Percentiles rank a stretch among this genome's conserved stretches.
phyloP scores from a whole-genome alignment of 768 basidiomycete genomes.

The Suillus placidus region DNA sequence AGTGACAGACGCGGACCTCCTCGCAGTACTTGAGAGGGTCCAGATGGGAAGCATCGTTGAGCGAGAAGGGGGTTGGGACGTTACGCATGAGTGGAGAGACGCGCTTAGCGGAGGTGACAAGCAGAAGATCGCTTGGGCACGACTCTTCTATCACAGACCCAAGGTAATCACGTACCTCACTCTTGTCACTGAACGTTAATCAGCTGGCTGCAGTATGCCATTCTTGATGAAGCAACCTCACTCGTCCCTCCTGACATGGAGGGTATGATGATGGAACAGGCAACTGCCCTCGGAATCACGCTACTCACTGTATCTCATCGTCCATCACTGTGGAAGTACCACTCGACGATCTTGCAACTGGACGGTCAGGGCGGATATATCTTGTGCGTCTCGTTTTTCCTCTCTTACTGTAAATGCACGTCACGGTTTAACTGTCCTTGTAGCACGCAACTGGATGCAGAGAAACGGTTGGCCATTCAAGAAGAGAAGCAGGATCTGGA shows the following conservation, averaged over 20 bases:
- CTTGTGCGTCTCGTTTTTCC: constrained; percentile 61
- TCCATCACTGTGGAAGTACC: constrained; percentile 92
- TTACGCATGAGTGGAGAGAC: constrained; percentile 90
- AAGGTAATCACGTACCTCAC: constrained; percentile 54
- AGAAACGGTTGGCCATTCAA: constrained; percentile 86
- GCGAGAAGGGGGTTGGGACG: constrained; percentile 96
- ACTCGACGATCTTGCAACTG: constrained; percentile 85
- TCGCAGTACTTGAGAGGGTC: constrained; percentile 71
- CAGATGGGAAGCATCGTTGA: constrained; percentile 87
- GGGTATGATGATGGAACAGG: constrained; percentile 93
- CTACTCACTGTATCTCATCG: constrained; percentile 94
- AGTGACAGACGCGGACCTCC: constrained; percentile 73
- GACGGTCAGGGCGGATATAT: constrained; percentile 95
- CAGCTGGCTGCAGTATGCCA: constrained; percentile 72
- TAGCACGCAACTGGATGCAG: constrained; percentile 88
- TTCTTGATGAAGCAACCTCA: constrained; percentile 95
- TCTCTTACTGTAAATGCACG: not conserved
- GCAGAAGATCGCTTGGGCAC: constrained; percentile 96
- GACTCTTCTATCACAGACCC: constrained; percentile 93
- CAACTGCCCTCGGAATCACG: constrained; percentile 85
- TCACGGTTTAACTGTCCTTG: constrained; percentile 11
- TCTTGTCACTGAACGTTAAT: constrained; percentile 7
- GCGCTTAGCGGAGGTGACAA: constrained; percentile 94
- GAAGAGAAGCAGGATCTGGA: constrained; percentile 94
- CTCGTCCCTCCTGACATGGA: constrained; percentile 93